These are phyloP conservation scores for Silene noctiflora DNA, from an alignment of 179 eudicot genomes.

Conservation along the genomic window DNA sequence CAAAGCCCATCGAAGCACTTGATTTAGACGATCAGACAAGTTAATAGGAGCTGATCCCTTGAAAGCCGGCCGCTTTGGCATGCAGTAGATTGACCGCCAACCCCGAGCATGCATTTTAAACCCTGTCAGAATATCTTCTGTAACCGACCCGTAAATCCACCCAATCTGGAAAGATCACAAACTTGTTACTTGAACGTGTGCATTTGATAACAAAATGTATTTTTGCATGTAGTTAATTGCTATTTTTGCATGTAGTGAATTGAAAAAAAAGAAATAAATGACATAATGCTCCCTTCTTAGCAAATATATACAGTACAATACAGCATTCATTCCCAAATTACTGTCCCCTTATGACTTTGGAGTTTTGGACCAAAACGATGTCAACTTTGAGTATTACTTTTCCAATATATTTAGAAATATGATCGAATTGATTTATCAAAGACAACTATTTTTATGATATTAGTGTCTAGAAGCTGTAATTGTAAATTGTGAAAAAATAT, in stretches of 20 bases:
- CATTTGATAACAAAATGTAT: not conserved
- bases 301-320: too few relatives aligned
- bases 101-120: slow-evolving; percentile 11
- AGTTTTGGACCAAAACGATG: too few relatives aligned
- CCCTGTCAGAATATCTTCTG: slow-evolving; percentile 13
- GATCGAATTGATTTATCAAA: too few relatives aligned
- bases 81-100: slow-evolving; percentile 13
- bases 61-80: slow-evolving; percentile 13
- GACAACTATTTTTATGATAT: too few relatives aligned
- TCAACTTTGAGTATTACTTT: too few relatives aligned
- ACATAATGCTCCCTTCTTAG: too few relatives aligned
- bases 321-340: too few relatives aligned
- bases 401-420: too few relatives aligned
- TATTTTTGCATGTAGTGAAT: too few relatives aligned
- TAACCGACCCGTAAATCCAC: slow-evolving; percentile 12
- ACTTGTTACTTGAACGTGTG: not conserved
- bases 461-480: too few relatives aligned
- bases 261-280: not conserved
- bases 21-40: slow-evolving; percentile 7
- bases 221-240: not conserved
- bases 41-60: slow-evolving; percentile 14
- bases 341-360: too few relatives aligned
- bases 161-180: slow-evolving; percentile 10
- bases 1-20: slow-evolving; percentile 13
- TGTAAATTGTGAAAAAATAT: too few relatives aligned